Base-by-base conservation (phyloP, 1,284 basidiomycete genomes). In the Ceratobasidium sp. region DNA sequence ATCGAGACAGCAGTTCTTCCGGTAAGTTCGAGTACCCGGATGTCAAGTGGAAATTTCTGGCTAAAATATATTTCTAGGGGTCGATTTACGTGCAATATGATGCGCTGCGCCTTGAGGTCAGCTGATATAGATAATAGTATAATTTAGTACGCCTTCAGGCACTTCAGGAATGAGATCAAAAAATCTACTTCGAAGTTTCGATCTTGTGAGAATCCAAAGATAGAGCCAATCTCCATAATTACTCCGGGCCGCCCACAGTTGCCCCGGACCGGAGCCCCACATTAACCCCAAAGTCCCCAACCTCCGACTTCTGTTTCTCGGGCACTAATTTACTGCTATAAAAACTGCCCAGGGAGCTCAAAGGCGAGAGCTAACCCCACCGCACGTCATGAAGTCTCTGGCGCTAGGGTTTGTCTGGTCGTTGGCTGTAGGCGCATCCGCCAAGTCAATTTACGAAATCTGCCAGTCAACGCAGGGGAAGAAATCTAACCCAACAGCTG, bases 61-160 rank as follows among this genome's bases (percentile, higher is more conserved):
- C 56, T 62, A 60, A 50, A 30, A 49, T 53, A 21, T 58, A 69
- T 52, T 29, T 50, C 49, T 50, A 60, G 41, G 62, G 25, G 16
- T 71, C 73, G 50, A 69, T 75, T 25, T 73, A 69, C 19, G 74
- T 74, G 39, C 62, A 72, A 68, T 75, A 75, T 64, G 75, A 75
- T 70, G 75, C 75, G 9, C 47, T 75, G n/a, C 68, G 74, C 14
- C 68, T 75, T 27, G 75, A 74, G 60, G 64, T 75, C 62, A 66
- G 41, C 62, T 66, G 25, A 66, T 23, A 21, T 46, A 54, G 54
- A 19, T 9, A 33, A 16, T 66, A 29, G 23, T 29, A 41, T 66
- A 66, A 46, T 14, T 56, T 46, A 36, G 33, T 5, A 36, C n/a
- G n/a, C n/a, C 41, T 23, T 33, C 62, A 46, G 50, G 42, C 16